Evolutionary conservation across 2,329 filamentous ascomycete genomes (phyloP), one percentile per base, ranked within the genome.

Genomic region (Trichophyton rubrum): DNA sequence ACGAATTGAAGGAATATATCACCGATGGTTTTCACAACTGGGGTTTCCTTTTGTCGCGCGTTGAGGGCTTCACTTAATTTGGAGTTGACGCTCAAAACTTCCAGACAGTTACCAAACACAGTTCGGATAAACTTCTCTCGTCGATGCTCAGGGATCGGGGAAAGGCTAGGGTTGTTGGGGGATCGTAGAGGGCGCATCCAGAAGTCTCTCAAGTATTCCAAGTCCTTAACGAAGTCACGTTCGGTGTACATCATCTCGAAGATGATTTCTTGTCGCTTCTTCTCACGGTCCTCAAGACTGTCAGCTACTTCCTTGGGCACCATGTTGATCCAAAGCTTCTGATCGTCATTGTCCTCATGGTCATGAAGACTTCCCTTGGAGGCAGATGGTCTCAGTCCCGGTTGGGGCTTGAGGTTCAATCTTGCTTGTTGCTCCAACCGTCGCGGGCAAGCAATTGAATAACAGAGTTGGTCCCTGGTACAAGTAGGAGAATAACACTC

Each of bases 191-290:
- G 93, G 66, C 93, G 83, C 77, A 99, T 96, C 93, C 93, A 99
- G 79, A 97, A 99, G 77, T 99, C 93, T 63, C 93, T 85, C 33
- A 99, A 79, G 71, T 99, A 99, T 74, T 99, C 93, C 68, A 99
- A 79, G 74, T 99, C 93, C 78, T 99, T 99, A 71, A 99, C 93
- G 68, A 99, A 99, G 75, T 99, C 93, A 67, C 93, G 85, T 73
- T 99, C 93, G 0, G 93, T 99, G 76, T 99, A 99, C 85, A 95
- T 96, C 64, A 97, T 86, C 73, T 99, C 93, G 4, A 92, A 96
- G 62, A 99, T 96, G 67, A 99, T 89, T 71, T 99, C 93, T 72
- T 99, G 93, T 51, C 93, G 85, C 78, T 97, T 97, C 84, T 96
- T 95, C 74, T 99, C 93, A 66, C 83, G 84, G 66, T 99, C 93